Evolutionary conservation across 805 yeast species (phyloP), one percentile per base, ranked within the genome.

Genomic region (Myxozyma vanderwaltii): DNA sequence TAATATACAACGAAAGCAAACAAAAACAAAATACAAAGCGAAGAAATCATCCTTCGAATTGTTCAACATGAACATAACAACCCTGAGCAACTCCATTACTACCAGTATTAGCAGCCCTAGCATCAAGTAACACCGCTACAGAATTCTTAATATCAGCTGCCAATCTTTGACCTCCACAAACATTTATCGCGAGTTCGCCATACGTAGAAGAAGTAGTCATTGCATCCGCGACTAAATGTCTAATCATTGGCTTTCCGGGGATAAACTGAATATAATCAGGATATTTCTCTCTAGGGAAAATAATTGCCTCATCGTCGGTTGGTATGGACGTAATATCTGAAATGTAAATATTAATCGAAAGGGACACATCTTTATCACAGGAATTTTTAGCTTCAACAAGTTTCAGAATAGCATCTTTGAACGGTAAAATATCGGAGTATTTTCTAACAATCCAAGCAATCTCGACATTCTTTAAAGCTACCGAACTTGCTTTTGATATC

Each of bases 131-230:
- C 10, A 38, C 12, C 3, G 67, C 57, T 8, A 56, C 64, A 12
- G 50, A 33, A 38, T 60, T 66, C 40, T 54, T 48, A 4, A 67
- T 56, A 6, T 40, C 41, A 1, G 52, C 51, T 8, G 23, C 31
- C 8, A 67, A 33, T 19, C 45, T 19, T 7, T 46, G 17, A 4
- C 70, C 64, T 8, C 69, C 69, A 44, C 69, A 67, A 13, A 52
- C 63, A 4, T 40, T 65, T 10, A 67, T 39, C 4, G 58, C 68
- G 5, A 66, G 38, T 40, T 67, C 69, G 12, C 69, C 69, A 7
- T 19, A 33, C 6, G 62, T 53, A 4, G 48, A 12, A 7, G 60
- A 45, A 12, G 56, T 24, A 4, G 49, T 31, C 44, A 50, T 35
- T 3, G 67, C 38, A 8, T 38, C 35, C 10, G 51, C 29, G 12